Percentiles rank a stretch among this genome's conserved stretches.
Evolutionary conservation across 306 rosid genomes (phyloP).

Genomic region (Prunus fruticosa): DNA sequence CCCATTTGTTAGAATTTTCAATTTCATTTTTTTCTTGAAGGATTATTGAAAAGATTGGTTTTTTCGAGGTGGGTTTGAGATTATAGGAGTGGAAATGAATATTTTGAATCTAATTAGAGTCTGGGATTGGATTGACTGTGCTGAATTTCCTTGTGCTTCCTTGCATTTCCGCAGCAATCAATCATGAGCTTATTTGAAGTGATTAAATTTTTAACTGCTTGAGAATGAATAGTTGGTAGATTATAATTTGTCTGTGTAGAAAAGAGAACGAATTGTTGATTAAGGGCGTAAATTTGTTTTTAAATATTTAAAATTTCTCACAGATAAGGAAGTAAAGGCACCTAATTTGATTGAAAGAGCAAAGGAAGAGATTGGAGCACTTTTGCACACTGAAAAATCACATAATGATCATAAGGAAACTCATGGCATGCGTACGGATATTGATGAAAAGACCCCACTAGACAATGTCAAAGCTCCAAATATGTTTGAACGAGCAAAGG

Average conservation of each 20-base stretch:
- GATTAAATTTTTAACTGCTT: not conserved
- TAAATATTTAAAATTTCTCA: not conserved
- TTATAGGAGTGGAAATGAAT: not conserved
- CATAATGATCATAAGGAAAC: slow-evolving; percentile 32
- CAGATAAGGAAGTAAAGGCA: slow-evolving; percentile 29
- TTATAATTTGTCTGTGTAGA: not conserved
- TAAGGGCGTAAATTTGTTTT: not conserved
- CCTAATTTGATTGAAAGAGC: slow-evolving; percentile 23
- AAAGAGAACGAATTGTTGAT: not conserved
- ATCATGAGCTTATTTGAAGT: not conserved
- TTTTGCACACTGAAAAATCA: slow-evolving; percentile 16
- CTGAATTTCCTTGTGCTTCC: not conserved
- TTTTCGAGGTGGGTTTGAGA: not conserved
- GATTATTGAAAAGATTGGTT: not conserved
- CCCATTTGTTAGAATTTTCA: not conserved
- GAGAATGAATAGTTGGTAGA: not conserved
- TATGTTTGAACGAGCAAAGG: slow-evolving; percentile 62
- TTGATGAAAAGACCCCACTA: slow-evolving; percentile 36
- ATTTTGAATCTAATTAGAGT: not conserved
- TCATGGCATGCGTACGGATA: slow-evolving; percentile 39
- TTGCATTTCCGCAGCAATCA: not conserved
- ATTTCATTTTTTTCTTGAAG: not conserved
- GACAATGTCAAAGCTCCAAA: slow-evolving; percentile 63
- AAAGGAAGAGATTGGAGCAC: slow-evolving; percentile 26
- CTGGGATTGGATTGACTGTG: not conserved